A percentile compares a stretch with the other conserved stretches of the same genome.
Evolutionary conservation across 805 yeast species (phyloP).

Genomic region (Candida nemodendra): DNA sequence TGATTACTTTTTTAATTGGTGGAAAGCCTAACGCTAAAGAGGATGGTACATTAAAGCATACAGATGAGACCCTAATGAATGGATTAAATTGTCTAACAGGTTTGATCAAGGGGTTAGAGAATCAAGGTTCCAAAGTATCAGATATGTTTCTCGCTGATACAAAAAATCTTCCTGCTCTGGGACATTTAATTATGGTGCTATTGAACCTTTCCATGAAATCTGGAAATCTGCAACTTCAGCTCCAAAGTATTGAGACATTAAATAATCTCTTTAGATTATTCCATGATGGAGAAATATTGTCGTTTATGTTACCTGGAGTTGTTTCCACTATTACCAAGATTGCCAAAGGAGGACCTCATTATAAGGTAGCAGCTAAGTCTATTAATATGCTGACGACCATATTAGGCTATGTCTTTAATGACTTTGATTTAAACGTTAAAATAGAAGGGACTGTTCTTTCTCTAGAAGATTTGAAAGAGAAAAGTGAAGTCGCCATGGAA

Average conservation of each 20-base stretch:
- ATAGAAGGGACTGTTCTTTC: constrained; percentile 6
- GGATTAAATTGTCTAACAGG: constrained; percentile 34
- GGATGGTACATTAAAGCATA: constrained; percentile 23
- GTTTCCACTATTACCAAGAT: constrained; percentile 45
- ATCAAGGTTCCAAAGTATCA: constrained; percentile 25
- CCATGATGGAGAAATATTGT: constrained; percentile 47
- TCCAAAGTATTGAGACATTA: constrained; percentile 35
- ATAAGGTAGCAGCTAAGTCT: constrained; percentile 33
- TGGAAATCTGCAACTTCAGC: constrained; percentile 29
- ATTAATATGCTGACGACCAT: constrained; percentile 33
- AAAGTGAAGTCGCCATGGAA: neutral
- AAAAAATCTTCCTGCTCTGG: constrained; percentile 42
- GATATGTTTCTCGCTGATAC: constrained; percentile 31
- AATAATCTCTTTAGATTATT: constrained; percentile 33
- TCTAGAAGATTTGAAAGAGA: constrained; percentile 15
- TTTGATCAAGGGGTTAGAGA: constrained; percentile 33
- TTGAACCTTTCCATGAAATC: constrained; percentile 35
- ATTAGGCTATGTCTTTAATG: constrained; percentile 40
- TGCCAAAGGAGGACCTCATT: constrained; percentile 35
- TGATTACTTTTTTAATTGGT: constrained; percentile 47
- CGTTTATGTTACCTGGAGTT: constrained; percentile 51
- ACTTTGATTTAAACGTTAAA: constrained; percentile 34
- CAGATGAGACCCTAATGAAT: constrained; percentile 37
- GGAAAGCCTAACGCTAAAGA: constrained; percentile 39
- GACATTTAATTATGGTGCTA: constrained; percentile 46